A percentile compares a stretch with the other conserved stretches of the same genome.
Evolutionary conservation across 805 yeast genomes (phyloP).

Genomic region (Saccharomyces paradoxus): DNA sequence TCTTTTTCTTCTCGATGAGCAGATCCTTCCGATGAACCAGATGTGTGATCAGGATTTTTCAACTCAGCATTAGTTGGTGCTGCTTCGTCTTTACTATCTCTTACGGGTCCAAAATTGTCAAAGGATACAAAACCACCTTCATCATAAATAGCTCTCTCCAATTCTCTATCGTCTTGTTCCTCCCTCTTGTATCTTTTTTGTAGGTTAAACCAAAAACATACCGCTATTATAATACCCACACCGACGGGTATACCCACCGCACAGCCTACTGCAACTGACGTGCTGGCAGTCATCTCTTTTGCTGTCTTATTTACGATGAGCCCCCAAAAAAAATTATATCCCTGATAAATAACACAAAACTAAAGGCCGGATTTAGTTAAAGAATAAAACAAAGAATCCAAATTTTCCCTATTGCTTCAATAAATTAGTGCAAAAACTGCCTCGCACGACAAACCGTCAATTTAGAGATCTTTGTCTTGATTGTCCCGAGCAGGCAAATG

Average conservation of each 20-base stretch:
- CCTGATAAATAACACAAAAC: not conserved
- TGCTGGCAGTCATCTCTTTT: not conserved
- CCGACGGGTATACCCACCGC: slow-evolving; percentile 47
- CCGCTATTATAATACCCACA: slow-evolving; percentile 31
- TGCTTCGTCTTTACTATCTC: not conserved
- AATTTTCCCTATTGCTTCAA: not conserved
- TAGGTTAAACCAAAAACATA: slow-evolving; percentile 33
- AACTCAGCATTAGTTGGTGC: not conserved
- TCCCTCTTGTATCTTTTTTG: slow-evolving; percentile 34
- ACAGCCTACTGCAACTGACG: slow-evolving; percentile 40
- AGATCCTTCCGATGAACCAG: not conserved
- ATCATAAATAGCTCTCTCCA: slow-evolving; percentile 24
- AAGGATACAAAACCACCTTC: slow-evolving; percentile 32
- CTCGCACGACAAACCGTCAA: not conserved
- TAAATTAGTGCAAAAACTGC: not conserved
- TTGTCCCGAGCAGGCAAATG: not conserved
- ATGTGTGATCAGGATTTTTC: not conserved
- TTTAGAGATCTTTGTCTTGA: not conserved
- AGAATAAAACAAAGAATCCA: not conserved
- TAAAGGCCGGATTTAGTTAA: not conserved
- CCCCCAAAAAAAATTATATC: not conserved
- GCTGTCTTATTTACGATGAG: not conserved
- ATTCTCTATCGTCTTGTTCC: slow-evolving; percentile 30
- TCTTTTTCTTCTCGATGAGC: not conserved
- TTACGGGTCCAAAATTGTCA: slow-evolving; percentile 12